phyloP scores from a whole-genome alignment of 352 stramenopile species.

The Pythium rhizo-oryzae region DNA sequence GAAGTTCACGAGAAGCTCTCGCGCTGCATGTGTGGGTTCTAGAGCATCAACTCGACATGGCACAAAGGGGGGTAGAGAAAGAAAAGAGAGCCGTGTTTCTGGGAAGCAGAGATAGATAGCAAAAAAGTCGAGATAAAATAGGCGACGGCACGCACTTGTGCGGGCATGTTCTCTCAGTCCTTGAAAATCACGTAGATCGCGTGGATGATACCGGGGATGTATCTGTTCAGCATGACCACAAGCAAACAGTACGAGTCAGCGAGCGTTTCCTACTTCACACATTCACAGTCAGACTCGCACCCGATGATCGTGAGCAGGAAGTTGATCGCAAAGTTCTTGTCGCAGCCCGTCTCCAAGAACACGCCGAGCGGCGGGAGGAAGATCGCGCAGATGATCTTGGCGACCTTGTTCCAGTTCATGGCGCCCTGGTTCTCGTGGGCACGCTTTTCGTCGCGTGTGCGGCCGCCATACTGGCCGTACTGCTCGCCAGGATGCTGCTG shows the following conservation, averaged over 20 bases:
- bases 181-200: conserved; percentile 53
- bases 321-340: conserved; percentile 34
- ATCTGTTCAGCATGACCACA: conserved; percentile 41
- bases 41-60: conserved; percentile 4
- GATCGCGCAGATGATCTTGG: conserved; percentile 49
- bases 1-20: conserved; percentile 62
- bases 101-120: not conserved
- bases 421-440: conserved; percentile 14
- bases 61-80: not conserved
- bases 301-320: conserved; percentile 33
- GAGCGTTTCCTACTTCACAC: not conserved
- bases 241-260: not conserved
- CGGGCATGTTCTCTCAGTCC: conserved; percentile 18
- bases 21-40: conserved; percentile 70
- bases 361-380: conserved; percentile 38
- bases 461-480: conserved; percentile 15
- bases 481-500: not conserved
- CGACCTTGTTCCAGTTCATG: conserved; percentile 45
- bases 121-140: conserved; percentile 8
- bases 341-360: conserved; percentile 34
- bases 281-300: conserved; percentile 11
- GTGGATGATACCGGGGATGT: conserved; percentile 62
- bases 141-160: conserved; percentile 1
- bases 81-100: not conserved
- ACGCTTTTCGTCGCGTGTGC: conserved; percentile 7